Evolutionary conservation across 2,329 filamentous ascomycete species (phyloP).

Genomic region (Didymella pomorum): DNA sequence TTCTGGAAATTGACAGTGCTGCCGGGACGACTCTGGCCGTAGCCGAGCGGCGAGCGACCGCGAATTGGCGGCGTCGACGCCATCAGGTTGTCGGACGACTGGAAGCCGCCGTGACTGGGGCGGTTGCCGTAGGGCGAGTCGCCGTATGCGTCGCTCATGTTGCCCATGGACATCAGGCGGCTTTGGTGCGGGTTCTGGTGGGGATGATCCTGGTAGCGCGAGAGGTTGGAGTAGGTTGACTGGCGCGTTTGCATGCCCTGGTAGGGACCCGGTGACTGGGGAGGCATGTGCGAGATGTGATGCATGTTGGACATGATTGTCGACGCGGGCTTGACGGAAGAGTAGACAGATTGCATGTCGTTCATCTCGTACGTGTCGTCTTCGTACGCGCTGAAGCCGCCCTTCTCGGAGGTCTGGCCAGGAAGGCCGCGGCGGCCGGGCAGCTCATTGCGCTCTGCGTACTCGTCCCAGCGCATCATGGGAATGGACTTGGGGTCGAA

Average conservation of each 20-base stretch:
- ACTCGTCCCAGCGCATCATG: conserved; percentile 96
- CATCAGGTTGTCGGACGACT: conserved; percentile 53
- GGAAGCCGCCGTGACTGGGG: conserved; percentile 54
- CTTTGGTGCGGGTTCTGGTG: conserved; percentile 62
- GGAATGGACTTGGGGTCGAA: conserved; percentile 95
- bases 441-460: conserved; percentile 83
- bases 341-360: conserved; percentile 96
- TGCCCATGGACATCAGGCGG: conserved; percentile 68
- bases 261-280: conserved; percentile 76
- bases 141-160: conserved; percentile 56
- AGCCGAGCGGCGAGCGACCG: conserved; percentile 61
- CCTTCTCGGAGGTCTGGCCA: conserved; percentile 64
- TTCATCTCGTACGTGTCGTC: conserved; percentile 94
- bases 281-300: conserved; percentile 77
- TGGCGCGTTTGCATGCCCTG: conserved; percentile 71
- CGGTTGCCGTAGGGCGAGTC: conserved; percentile 51
- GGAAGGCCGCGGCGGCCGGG: conserved; percentile 83
- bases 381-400: conserved; percentile 67
- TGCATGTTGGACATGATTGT: conserved; percentile 88
- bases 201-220: conserved; percentile 70
- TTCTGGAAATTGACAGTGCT: conserved; percentile 68
- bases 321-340: conserved; percentile 83
- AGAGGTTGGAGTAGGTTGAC: conserved; percentile 73
- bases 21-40: conserved; percentile 58
- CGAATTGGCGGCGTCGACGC: conserved; percentile 47